phyloP scores from a whole-genome alignment of 306 rosid species.

The Medicago ruthenica region DNA sequence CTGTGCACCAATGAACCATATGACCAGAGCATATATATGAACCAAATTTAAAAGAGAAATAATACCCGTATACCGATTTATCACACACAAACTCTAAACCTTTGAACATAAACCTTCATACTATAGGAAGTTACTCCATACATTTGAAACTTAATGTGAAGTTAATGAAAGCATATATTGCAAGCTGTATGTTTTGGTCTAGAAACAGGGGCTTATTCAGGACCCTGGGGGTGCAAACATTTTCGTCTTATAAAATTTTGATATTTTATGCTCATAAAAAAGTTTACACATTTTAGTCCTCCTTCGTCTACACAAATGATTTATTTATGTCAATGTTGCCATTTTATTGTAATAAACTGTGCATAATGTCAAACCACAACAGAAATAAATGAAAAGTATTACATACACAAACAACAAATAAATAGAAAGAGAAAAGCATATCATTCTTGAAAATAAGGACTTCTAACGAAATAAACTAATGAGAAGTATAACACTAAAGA shows the following conservation, averaged over 20 bases:
- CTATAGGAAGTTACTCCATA: conserved; percentile 16
- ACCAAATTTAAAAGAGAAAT: not conserved
- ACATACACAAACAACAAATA: not conserved
- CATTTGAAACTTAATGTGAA: conserved; percentile 27
- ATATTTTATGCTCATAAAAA: too few relatives aligned
- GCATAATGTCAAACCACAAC: conserved; percentile 28
- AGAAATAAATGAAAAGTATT: conserved; percentile 7
- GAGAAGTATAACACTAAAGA: conserved; percentile 26
- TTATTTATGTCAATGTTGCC: too few relatives aligned
- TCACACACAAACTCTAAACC: conserved; percentile 22
- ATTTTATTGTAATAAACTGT: conserved; percentile 2
- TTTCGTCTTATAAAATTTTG: too few relatives aligned
- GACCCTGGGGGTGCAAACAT: too few relatives aligned
- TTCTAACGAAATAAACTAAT: conserved; percentile 24
- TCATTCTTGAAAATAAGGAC: conserved; percentile 19
- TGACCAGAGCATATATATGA: not conserved
- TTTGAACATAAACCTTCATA: conserved; percentile 19
- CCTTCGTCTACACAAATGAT: too few relatives aligned
- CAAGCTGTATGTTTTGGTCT: not conserved
- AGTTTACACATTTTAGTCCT: too few relatives aligned
- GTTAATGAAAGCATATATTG: conserved; percentile 9
- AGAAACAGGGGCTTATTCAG: too few relatives aligned
- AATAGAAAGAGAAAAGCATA: conserved; percentile 22
- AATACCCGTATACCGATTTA: not conserved
- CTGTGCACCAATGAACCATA: conserved; percentile 22